Base-by-base conservation (phyloP, 495 filamentous ascomycete genomes). In the Rusavskia elegans region DNA sequence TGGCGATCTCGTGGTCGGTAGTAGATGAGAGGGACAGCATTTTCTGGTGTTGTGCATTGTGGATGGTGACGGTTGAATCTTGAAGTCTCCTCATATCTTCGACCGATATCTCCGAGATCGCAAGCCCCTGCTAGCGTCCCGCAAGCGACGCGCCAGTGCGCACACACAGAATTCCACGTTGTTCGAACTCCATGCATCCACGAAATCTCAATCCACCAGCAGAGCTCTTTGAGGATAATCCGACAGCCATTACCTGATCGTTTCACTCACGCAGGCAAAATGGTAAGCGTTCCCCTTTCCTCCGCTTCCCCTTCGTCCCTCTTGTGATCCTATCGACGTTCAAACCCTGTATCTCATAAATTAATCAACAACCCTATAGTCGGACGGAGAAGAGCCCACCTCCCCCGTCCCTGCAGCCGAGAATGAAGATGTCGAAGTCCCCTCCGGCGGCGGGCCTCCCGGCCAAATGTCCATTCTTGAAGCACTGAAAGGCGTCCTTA, bases 381-480 rank as follows among this genome's bases (percentile, higher is more conserved):
- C 81, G 80, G 81, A 84, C 80, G 81, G 80, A 84, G 80, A 84
- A 84, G 89, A 95, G 83, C 87, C 78, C 71, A 76, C 71, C 68
- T 81, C 80, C 62, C 80, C 79, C 59, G 71, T 68, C 56, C 67
- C 73, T 61, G 69, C 77, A 51, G 80, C 79, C 62, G 80, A 82
- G 67, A 82, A 89, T 64, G 87, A 94, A 73, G 89, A 94, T 66
- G 88, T 94, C 72, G 86, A 94, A 65, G 77, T 80, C 69, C 87
- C 83, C 69, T 85, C 93, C 70, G 84, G 82, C 59, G 71, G 78
- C 61, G 71, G 77, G 63, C 70, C 74, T 65, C 84, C 85, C 66
- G 89, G 89, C 63, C 85, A 94, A 77, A 96, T 97, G 89, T 87
- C 84, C 62, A 89, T 96, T 63, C 84, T 95, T 59, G 92, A 97